Conservation (phyloP, 768 basidiomycete species). For the Dendrothele bispora region DNA sequence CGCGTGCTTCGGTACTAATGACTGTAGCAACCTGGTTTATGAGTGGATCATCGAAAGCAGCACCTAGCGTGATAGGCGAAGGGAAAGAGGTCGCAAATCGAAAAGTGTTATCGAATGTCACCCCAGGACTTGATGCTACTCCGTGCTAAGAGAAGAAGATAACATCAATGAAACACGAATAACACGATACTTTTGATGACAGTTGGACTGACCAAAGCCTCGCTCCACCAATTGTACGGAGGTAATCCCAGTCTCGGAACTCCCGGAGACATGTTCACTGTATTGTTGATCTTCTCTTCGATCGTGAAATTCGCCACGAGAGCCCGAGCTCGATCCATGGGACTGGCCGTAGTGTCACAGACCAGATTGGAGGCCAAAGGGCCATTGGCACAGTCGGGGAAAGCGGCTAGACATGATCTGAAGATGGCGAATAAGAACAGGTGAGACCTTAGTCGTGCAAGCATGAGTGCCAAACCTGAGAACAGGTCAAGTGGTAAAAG, state of each 20-base stretch:
- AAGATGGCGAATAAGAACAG: too few relatives aligned
- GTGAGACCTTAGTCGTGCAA: too few relatives aligned
- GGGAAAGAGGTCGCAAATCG: slow-evolving; percentile 62
- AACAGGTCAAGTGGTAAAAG: too few relatives aligned
- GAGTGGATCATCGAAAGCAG: slow-evolving; percentile 55
- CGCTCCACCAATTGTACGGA: slow-evolving; percentile 61
- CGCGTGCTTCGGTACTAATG: slow-evolving; percentile 57
- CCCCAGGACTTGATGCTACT: slow-evolving; percentile 52
- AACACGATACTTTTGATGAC: background rate
- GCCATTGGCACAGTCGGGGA: slow-evolving; percentile 6
- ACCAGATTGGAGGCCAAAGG: slow-evolving; percentile 3
- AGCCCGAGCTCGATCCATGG: slow-evolving; percentile 42
- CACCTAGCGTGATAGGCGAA: slow-evolving; percentile 52
- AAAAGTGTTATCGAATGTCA: slow-evolving; percentile 50
- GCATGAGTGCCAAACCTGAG: too few relatives aligned
- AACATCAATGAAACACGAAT: background rate
- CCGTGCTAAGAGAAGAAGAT: slow-evolving; percentile 41
- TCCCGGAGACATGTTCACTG: slow-evolving; percentile 47
- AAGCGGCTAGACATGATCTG: too few relatives aligned
- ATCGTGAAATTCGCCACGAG: slow-evolving; percentile 49
- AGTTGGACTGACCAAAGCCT: slow-evolving; percentile 44
- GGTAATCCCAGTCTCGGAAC: slow-evolving; percentile 57
- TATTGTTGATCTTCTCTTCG: slow-evolving; percentile 51
- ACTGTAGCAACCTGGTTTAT: slow-evolving; percentile 48
- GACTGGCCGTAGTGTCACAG: slow-evolving; percentile 4